These are phyloP conservation scores for Nemania serpens DNA, from an alignment of 2,329 filamentous ascomycete species.

Conservation along the genomic window DNA sequence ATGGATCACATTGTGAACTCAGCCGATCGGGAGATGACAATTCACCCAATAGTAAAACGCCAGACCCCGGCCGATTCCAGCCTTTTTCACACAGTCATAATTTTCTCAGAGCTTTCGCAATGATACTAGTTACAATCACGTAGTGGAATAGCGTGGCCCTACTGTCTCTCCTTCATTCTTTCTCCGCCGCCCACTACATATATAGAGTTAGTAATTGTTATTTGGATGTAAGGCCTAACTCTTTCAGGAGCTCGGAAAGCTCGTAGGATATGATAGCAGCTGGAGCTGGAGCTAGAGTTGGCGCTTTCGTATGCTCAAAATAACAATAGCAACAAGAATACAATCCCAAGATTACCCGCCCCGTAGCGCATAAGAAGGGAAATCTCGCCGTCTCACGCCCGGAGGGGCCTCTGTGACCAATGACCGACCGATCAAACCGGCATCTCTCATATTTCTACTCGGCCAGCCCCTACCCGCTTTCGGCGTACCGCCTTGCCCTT, in stretches of 20 bases:
- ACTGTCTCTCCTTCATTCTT: not conserved
- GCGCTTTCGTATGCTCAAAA: not conserved
- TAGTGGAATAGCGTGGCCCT: slow-evolving; percentile 1
- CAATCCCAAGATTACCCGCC: not conserved
- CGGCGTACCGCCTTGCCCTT: not conserved
- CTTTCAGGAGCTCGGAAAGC: not conserved
- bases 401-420: not conserved
- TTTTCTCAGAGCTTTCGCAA: slow-evolving; percentile 16
- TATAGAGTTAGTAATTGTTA: not conserved
- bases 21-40: slow-evolving; percentile 7
- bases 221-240: not conserved
- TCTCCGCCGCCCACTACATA: not conserved
- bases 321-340: not conserved
- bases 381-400: slow-evolving; percentile 19
- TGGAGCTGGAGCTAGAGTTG: not conserved
- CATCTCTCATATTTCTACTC: not conserved
- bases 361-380: slow-evolving; percentile 23
- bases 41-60: slow-evolving; percentile 14
- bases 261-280: not conserved
- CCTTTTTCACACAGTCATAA: slow-evolving; percentile 10
- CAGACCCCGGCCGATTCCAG: slow-evolving; percentile 6
- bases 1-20: slow-evolving; percentile 10
- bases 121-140: slow-evolving; percentile 3
- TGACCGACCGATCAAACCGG: not conserved
- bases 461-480: not conserved